Percentiles rank a stretch among this genome's conserved stretches.
phyloP scores from a whole-genome alignment of 257 asterid genomes.

The Lycium barbarum region DNA sequence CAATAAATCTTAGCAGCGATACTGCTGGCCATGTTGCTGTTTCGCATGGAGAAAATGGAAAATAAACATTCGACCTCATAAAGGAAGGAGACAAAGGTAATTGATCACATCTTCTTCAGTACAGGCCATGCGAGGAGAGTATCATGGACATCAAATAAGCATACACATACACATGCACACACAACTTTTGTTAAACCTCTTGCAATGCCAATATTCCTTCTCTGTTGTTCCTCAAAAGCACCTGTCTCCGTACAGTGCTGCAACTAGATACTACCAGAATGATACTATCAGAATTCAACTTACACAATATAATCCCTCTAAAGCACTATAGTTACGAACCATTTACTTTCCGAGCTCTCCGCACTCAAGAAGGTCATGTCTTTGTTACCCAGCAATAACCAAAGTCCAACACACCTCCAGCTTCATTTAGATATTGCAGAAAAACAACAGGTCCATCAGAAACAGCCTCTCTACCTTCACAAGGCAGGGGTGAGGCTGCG shows the following conservation, averaged over 20 bases:
- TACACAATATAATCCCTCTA: not conserved
- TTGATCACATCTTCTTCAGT: not conserved
- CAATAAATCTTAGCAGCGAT: not conserved
- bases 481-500: too few relatives aligned
- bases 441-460: not conserved
- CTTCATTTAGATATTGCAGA: not conserved
- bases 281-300: not conserved
- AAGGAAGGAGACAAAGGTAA: not conserved
- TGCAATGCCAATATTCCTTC: not conserved
- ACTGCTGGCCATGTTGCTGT: not conserved
- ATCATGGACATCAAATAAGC: not conserved
- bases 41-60: not conserved
- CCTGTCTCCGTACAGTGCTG: not conserved
- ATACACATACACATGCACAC: not conserved
- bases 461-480: too few relatives aligned
- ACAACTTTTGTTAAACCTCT: not conserved
- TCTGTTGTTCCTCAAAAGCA: not conserved
- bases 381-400: slow-evolving; percentile 24
- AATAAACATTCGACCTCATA: not conserved
- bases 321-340: not conserved
- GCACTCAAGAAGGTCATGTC: not conserved
- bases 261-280: not conserved
- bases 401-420: not conserved
- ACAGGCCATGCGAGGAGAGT: not conserved
- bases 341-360: not conserved